Percentiles rank a stretch among this genome's conserved stretches.
Conservation (phyloP, 805 yeast species). For the Saccharomycopsis sp. region DNA sequence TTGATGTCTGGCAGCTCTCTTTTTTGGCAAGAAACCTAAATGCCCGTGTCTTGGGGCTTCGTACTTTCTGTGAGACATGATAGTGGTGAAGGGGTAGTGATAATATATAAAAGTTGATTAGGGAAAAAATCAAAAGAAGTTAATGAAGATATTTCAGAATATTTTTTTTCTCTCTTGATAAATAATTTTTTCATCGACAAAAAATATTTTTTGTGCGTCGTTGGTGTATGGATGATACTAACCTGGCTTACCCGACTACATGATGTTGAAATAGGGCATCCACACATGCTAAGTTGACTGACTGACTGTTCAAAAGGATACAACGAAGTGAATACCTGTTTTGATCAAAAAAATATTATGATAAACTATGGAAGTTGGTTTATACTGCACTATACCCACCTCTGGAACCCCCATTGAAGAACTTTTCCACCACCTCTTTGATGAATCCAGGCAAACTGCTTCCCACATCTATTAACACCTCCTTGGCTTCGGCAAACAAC, state of each 20-base stretch:
- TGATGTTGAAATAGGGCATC: too few relatives aligned
- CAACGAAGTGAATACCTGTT: too few relatives aligned
- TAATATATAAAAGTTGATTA: background rate
- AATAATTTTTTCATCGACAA: too few relatives aligned
- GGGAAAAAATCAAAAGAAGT: too few relatives aligned
- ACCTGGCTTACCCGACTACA: too few relatives aligned
- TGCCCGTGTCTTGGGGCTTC: constrained; percentile 99
- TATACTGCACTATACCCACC: constrained; percentile 94
- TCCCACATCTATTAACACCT: constrained; percentile 49
- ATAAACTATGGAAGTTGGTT: constrained; percentile 18
- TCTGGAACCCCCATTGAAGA: constrained; percentile 42
- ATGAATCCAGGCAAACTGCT: constrained; percentile 56
- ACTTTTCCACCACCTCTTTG: constrained; percentile 56
- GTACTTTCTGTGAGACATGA: constrained; percentile 99
- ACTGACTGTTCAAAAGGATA: too few relatives aligned
- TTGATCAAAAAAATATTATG: too few relatives aligned
- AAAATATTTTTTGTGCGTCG: too few relatives aligned
- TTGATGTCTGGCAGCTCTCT: constrained; percentile 98
- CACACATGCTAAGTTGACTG: too few relatives aligned
- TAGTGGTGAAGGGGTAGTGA: background rate
- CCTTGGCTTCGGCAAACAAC: constrained; percentile 63
- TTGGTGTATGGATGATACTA: too few relatives aligned
- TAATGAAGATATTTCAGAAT: too few relatives aligned
- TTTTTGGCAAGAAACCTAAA: constrained; percentile 99
- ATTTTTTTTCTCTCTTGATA: too few relatives aligned